Evolutionary conservation across 352 stramenopile species (phyloP).

Genomic region (Phytophthora cactorum): DNA sequence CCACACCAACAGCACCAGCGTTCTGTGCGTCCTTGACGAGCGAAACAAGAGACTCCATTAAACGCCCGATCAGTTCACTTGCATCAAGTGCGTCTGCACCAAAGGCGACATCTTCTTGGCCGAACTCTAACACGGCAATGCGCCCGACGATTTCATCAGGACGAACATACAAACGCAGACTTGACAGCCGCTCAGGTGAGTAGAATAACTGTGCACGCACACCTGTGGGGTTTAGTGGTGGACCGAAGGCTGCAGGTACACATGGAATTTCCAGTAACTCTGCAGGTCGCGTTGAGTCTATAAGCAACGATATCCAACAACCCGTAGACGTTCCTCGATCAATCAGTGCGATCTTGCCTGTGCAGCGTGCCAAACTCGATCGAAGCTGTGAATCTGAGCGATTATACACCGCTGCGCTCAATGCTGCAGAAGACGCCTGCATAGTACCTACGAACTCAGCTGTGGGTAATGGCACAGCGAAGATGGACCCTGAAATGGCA

Average conservation of each 20-base stretch:
- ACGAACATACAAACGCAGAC: conserved; percentile 67
- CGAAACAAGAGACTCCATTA: conserved; percentile 75
- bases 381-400: conserved; percentile 57
- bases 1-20: conserved; percentile 54
- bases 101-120: conserved; percentile 62
- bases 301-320: conserved; percentile 55
- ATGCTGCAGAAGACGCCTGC: conserved; percentile 18
- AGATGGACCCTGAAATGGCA: conserved; percentile 43
- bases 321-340: conserved; percentile 64
- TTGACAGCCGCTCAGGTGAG: conserved; percentile 66
- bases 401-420: conserved; percentile 50
- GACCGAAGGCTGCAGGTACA: conserved; percentile 62
- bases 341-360: conserved; percentile 60
- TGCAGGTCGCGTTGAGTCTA: conserved; percentile 27
- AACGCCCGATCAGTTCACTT: conserved; percentile 60
- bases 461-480: conserved; percentile 19
- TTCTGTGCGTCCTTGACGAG: conserved; percentile 79
- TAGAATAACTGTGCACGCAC: conserved; percentile 63
- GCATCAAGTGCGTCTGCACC: conserved; percentile 61
- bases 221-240: conserved; percentile 38
- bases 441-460: conserved; percentile 16
- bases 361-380: conserved; percentile 45
- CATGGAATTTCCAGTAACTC: conserved; percentile 64
- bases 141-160: conserved; percentile 68
- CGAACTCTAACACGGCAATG: conserved; percentile 77